Evolutionary conservation across 441 rosid genomes (phyloP).

Genomic region (Pelargonium fulgidum): DNA sequence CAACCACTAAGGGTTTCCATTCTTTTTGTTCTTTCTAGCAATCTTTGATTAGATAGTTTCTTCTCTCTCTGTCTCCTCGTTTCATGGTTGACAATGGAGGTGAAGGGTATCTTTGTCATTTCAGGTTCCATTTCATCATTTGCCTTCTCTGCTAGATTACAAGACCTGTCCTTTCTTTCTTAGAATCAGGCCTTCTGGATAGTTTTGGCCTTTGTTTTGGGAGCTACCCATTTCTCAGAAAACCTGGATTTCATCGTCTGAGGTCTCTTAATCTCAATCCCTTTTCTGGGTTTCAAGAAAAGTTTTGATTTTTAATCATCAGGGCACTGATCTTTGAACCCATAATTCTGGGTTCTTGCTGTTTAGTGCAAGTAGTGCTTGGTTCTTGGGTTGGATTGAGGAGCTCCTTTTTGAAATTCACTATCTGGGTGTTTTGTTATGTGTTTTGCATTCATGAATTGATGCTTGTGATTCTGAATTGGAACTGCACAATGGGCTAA

Average conservation of each 20-base stretch:
- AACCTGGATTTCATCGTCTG: neutral
- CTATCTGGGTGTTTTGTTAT: neutral
- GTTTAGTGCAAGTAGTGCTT: neutral
- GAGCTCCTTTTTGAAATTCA: too few species aligned
- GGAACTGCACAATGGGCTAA: constrained; percentile 2
- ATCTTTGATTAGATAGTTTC: neutral
- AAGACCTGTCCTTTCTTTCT: constrained; percentile 2
- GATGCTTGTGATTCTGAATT: neutral
- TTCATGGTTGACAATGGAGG: neutral
- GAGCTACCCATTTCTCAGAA: neutral
- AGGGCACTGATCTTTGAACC: neutral
- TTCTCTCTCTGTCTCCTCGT: neutral
- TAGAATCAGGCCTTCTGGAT: neutral
- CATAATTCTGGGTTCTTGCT: neutral
- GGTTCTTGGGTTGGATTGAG: too few species aligned
- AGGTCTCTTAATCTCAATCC: neutral
- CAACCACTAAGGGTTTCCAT: constrained; percentile 4
- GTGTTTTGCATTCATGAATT: neutral
- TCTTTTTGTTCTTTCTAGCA: constrained; percentile 3
- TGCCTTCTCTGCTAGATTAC: neutral
- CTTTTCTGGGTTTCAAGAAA: neutral
- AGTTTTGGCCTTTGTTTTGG: neutral
- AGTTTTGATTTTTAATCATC: neutral
- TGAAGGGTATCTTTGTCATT: neutral
- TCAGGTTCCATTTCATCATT: neutral